These are phyloP conservation scores for Seiridium unicorne DNA, from an alignment of 2,329 filamentous ascomycete species.

Conservation along the genomic window DNA sequence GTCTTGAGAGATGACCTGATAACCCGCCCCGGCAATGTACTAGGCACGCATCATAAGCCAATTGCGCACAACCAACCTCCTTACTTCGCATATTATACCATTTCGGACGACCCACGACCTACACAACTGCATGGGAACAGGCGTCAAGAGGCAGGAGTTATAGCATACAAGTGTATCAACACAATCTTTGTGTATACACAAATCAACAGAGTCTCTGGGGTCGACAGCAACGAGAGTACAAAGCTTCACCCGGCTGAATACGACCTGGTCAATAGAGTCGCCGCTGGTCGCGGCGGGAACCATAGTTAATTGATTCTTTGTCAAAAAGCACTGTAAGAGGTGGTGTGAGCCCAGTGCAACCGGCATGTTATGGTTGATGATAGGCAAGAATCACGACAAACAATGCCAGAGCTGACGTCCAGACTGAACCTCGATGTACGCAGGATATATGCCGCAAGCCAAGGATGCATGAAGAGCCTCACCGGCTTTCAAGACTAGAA, in stretches of 20 bases:
- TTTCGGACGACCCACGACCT: background rate
- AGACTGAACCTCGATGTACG: too few relatives aligned
- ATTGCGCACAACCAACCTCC: background rate
- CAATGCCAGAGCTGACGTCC: too few relatives aligned
- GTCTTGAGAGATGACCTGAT: background rate
- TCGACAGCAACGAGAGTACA: background rate
- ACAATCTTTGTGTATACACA: background rate
- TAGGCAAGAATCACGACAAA: too few relatives aligned
- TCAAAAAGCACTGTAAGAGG: background rate
- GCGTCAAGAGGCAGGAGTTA: conserved; percentile 5
- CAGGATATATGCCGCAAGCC: too few relatives aligned
- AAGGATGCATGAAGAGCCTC: too few relatives aligned
- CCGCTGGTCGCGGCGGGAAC: background rate
- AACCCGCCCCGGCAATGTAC: background rate
- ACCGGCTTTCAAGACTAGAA: background rate
- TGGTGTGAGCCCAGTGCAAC: background rate
- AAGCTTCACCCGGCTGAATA: background rate
- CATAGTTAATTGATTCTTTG: conserved; percentile 11
- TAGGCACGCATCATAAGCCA: background rate
- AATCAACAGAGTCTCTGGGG: background rate
- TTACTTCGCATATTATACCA: background rate
- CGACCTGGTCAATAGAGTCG: conserved; percentile 3
- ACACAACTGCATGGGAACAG: conserved; percentile 3
- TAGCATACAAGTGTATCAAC: conserved; percentile 1
- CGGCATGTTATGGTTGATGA: too few relatives aligned